These are phyloP conservation scores for Colletotrichum navitas DNA, from an alignment of 2,329 filamentous ascomycete species.

Conservation along the genomic window DNA sequence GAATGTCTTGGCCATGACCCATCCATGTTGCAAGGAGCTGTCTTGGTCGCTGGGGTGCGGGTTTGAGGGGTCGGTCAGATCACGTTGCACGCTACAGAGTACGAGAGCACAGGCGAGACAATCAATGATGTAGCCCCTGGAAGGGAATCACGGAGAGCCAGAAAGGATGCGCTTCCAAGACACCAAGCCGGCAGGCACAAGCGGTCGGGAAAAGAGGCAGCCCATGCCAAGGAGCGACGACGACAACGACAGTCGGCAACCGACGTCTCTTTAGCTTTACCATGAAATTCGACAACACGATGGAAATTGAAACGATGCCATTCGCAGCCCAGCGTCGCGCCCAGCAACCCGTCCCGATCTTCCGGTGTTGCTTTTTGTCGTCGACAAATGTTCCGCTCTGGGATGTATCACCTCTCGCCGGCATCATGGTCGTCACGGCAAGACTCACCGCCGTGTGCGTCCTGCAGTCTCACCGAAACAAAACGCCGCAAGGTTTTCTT, in stretches of 20 bases:
- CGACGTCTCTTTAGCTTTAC: slow-evolving; percentile 19
- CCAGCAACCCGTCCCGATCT: slow-evolving; percentile 23
- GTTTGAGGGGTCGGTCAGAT: slow-evolving; percentile 12
- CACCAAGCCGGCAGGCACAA: slow-evolving; percentile 42
- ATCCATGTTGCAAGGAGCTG: slow-evolving; percentile 33
- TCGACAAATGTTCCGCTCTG: slow-evolving; percentile 28
- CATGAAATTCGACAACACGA: slow-evolving; percentile 13
- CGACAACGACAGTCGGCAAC: not conserved
- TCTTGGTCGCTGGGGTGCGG: slow-evolving; percentile 29
- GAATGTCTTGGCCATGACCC: slow-evolving; percentile 38
- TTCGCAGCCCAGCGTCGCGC: slow-evolving; percentile 35
- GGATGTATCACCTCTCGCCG: slow-evolving; percentile 22
- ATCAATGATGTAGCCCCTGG: slow-evolving; percentile 14
- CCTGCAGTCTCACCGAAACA: slow-evolving; percentile 37
- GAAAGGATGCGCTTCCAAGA: slow-evolving; percentile 28
- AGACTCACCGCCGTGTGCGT: slow-evolving; percentile 12
- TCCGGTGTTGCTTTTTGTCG: slow-evolving; percentile 24
- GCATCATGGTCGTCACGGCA: slow-evolving; percentile 10
- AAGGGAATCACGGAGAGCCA: slow-evolving; percentile 13
- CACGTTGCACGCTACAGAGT: slow-evolving; percentile 9
- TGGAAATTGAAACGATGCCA: slow-evolving; percentile 17
- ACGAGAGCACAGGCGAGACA: not conserved
- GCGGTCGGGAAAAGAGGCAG: slow-evolving; percentile 40
- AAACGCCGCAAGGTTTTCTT: slow-evolving; percentile 24
- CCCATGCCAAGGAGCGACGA: slow-evolving; percentile 38